Conservation (phyloP, 805 yeast genomes). For the Lachancea fermentati region DNA sequence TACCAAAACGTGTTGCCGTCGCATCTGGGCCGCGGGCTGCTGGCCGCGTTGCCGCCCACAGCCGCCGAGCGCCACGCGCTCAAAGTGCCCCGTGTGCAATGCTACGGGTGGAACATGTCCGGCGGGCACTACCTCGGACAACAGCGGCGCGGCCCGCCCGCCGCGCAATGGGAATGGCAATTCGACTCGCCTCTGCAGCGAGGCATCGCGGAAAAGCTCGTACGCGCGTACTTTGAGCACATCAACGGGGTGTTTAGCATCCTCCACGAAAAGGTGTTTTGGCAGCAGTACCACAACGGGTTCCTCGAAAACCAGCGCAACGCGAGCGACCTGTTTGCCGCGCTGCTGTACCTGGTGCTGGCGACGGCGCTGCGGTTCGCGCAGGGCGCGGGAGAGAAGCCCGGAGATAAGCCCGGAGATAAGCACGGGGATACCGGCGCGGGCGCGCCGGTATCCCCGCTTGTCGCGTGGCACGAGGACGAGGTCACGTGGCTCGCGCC, state of each 20-base stretch:
- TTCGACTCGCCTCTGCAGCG: slow-evolving; percentile 19
- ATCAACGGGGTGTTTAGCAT: slow-evolving; percentile 51
- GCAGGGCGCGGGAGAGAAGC: slow-evolving; percentile 31
- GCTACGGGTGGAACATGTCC: slow-evolving; percentile 62
- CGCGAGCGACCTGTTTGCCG: slow-evolving; percentile 41
- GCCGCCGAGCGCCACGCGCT: slow-evolving; percentile 32
- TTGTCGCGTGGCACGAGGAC: slow-evolving; percentile 5
- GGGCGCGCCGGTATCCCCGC: slow-evolving; percentile 1
- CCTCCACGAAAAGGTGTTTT: slow-evolving; percentile 48
- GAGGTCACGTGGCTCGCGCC: slow-evolving; percentile 6
- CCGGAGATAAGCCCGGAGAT: too few relatives aligned
- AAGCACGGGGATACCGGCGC: neutral
- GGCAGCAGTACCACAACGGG: slow-evolving; percentile 40
- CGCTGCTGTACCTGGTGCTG: slow-evolving; percentile 44
- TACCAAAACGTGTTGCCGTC: slow-evolving; percentile 40
- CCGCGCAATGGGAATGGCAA: slow-evolving; percentile 15
- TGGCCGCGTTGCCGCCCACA: slow-evolving; percentile 32
- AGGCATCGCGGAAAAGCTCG: slow-evolving; percentile 30
- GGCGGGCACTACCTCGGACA: slow-evolving; percentile 44
- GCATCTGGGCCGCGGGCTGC: slow-evolving; percentile 34
- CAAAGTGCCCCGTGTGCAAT: slow-evolving; percentile 49
- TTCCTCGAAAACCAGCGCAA: slow-evolving; percentile 26
- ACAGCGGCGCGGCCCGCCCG: slow-evolving; percentile 22
- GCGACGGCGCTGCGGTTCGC: slow-evolving; percentile 48
- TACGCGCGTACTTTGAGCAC: slow-evolving; percentile 40